Evolutionary conservation across 306 rosid genomes (phyloP).

Genomic region (Cyclanthera cordifolia): DNA sequence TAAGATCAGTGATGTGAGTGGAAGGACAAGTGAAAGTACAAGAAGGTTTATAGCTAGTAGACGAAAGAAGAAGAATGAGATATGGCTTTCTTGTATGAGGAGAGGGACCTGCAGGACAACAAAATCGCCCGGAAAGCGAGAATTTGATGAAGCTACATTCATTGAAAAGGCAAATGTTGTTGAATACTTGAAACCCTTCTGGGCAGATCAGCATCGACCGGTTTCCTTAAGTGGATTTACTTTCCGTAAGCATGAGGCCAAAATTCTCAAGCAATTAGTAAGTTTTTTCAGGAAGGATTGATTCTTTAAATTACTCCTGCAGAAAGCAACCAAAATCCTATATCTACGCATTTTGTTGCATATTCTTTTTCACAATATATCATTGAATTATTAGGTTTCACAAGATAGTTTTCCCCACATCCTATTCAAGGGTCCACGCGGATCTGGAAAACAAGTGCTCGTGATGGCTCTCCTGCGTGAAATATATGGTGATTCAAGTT

Average conservation of each 20-base stretch:
- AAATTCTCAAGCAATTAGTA: slow-evolving; percentile 60
- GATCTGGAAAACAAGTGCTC: slow-evolving; percentile 59
- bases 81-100: slow-evolving; percentile 66
- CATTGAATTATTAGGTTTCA: slow-evolving; percentile 36
- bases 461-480: slow-evolving; percentile 65
- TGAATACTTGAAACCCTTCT: slow-evolving; percentile 50
- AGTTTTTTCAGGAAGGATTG: slow-evolving; percentile 15
- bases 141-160: slow-evolving; percentile 43
- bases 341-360: not conserved
- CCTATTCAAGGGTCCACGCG: slow-evolving; percentile 58
- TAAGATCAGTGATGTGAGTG: slow-evolving; percentile 40
- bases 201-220: slow-evolving; percentile 74
- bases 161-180: slow-evolving; percentile 52
- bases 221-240: slow-evolving; percentile 62
- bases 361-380: slow-evolving; percentile 9
- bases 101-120: slow-evolving; percentile 39
- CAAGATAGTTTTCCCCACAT: slow-evolving; percentile 49
- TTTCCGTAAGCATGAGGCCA: slow-evolving; percentile 64
- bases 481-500: slow-evolving; percentile 55
- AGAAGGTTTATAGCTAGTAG: slow-evolving; percentile 40
- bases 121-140: slow-evolving; percentile 48
- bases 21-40: slow-evolving; percentile 42
- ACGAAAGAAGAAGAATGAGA: slow-evolving; percentile 34
- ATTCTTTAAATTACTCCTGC: not conserved
- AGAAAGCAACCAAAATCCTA: not conserved